Base-by-base conservation (phyloP, 768 basidiomycete genomes). In the Tricholoma bakamatsutake region DNA sequence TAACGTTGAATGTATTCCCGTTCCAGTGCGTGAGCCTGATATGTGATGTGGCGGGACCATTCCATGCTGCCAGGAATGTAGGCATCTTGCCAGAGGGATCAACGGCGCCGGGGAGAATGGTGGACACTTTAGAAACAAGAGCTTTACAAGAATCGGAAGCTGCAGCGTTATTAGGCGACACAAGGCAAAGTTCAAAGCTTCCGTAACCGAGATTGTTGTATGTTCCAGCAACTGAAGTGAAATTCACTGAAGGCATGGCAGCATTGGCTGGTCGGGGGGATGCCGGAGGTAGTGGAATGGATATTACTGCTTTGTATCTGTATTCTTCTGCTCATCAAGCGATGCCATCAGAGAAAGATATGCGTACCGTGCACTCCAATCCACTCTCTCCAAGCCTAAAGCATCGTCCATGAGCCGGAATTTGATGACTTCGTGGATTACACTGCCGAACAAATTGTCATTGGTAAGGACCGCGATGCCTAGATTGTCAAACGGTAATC, bases 381-480 rank as follows among this genome's bases (percentile, higher is more conserved):
- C 65, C 15, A 69, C 57, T n/a, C 58, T 58, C 17, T 64, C 54
- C 17, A 66, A 55, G 4, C 57, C 56, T 3, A 68, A 55, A 7
- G 60, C 59, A n/a, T 55, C 45, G 52, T 69, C 68, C 40, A 66
- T 49, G 35, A 69, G 59, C 49, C 63, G 61, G 55, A 59, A 66
- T 47, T 65, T 67, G 40, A 68, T 57, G 27, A 65, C 51, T 15
- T 65, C 61, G 15, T 50, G 40, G 28, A 67, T 58, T 2, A 39
- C 21, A 7, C 9, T 43, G 0, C 68, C 67, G 47, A 64, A 62
- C 9, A 59, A 53, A 30, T 66, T 54, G 35, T 69, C 68, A 52
- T 70, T 70, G 12, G 63, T 61, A 13, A 70, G 50, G 21, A 70
- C 67, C 1, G 64, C 64, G 9, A 67, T 53, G 8, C 67, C 69